Base-by-base conservation (phyloP, 257 asterid species). In the Primulina tabacum region DNA sequence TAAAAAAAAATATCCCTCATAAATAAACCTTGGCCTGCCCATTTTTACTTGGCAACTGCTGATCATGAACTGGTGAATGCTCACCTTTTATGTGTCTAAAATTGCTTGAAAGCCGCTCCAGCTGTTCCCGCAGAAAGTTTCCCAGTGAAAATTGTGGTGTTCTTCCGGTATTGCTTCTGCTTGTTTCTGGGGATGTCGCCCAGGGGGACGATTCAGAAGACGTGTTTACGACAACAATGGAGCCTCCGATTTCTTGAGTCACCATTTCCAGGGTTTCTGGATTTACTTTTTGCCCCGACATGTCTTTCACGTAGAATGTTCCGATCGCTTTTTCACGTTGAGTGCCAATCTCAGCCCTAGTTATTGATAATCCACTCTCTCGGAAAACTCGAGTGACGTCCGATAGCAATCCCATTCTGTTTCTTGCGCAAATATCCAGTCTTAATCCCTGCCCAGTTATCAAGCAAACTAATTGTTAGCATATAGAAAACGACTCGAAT, bases 341-440 rank as follows among this genome's bases (percentile, higher is more conserved):
- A 4, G 87, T 79, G 6, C 83, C 64, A 26, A 85, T 83, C 80
- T 85, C 85, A 3, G 90, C 90, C 24, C 81, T 75, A 37, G 88
- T 75, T 21, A 85, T 85, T 0, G 88, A 77, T 33, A 85, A 86
- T 30, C 90, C 85, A 11, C 81, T 81, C 80, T 85, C 90, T 69
- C 90, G 69, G 40, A 85, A 85, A 65, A 83, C 78, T 21, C 90
- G 83, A 14, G 88, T 85, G 16, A 85, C 84, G 30, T 85, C 88
- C 0, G 86, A 81, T 17, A 85, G 79, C 59, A 83, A 82, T 7
- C 90, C 90, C 0, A 67, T 73, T 68, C 88, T 77, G 73, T 85
- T 85, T n/a, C 77, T 83, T 5, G 78, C 63, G 21, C 86, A 81
- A 7, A 85, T 17, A 67, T 85, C 90, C 55, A 85, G 82, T 38